phyloP scores from a whole-genome alignment of 1,139 yeast genomes.

The Kodamaea anthophila region DNA sequence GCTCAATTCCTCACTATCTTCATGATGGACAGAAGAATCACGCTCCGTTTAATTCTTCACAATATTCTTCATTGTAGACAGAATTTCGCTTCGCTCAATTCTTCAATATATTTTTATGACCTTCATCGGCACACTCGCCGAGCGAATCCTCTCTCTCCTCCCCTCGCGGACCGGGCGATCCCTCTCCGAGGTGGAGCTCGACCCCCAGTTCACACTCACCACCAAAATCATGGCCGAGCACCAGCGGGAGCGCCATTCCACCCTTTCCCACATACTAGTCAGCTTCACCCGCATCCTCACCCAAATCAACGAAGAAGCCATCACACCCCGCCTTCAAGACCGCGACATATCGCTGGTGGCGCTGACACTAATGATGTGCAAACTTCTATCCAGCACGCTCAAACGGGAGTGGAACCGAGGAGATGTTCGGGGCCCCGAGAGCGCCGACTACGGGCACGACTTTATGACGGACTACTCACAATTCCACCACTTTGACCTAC shows the following conservation, averaged over 20 bases:
- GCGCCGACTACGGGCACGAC: conserved; percentile 8
- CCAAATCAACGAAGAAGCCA: conserved; percentile 25
- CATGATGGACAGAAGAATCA: too few relatives aligned
- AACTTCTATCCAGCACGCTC: conserved; percentile 26
- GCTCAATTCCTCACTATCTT: too few relatives aligned
- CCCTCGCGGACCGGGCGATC: conserved; percentile 38
- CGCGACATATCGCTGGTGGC: conserved; percentile 24
- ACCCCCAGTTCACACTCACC: conserved; percentile 34
- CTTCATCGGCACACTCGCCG: conserved; percentile 13
- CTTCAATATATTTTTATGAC: too few relatives aligned
- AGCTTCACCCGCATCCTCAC: conserved; percentile 22
- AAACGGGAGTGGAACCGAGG: conserved; percentile 24
- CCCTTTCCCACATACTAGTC: conserved; percentile 18
- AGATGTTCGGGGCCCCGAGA: conserved; percentile 6
- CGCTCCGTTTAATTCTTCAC: conserved; percentile 6
- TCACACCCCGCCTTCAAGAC: conserved; percentile 21
- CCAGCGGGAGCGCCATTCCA: conserved; percentile 13
- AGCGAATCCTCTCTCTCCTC: conserved; percentile 29
- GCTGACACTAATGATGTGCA: conserved; percentile 30
- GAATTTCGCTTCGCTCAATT: too few relatives aligned
- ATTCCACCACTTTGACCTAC: conserved; percentile 12
- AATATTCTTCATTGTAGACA: too few relatives aligned
- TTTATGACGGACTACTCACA: conserved; percentile 12
- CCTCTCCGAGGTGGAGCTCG: conserved; percentile 39
- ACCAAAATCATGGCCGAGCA: conserved; percentile 24